Evolutionary conservation across 441 rosid genomes (phyloP), one percentile per base, ranked within the genome.

Genomic region (Corymbia citriodora): DNA sequence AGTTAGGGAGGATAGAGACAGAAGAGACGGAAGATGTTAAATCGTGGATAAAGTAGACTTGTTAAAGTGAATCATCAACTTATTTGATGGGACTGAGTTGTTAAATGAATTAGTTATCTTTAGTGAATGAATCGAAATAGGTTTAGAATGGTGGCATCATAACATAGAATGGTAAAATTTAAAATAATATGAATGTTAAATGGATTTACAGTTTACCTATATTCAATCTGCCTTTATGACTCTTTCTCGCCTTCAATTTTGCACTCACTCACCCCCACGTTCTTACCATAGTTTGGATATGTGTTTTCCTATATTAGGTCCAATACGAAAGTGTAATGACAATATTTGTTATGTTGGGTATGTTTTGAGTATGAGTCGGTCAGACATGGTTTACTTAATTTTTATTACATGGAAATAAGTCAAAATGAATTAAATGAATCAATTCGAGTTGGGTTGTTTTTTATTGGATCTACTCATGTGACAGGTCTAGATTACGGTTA

Each of bases 311-410:
- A 57, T 5, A 23, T 57, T 57, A 57, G 29, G 6, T 23, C 63
- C 23, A 57, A 57, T 57, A 57, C 23, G 13, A 21, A 23, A 57
- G 13, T 0, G 1, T 57, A 21, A 10, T 23, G 23, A 23, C 13
- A 57, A 57, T 9, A 57, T 57, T 11, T 11, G 23, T 57, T 0
- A 0, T 2, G 0, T 23, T 57, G 29, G 29, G 63, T 9, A 57
- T 57, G 13, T 57, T 0, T 23, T 23, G 3, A 1, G 3, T 57
- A 57, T 57, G 29, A 57, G 13, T 57, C 0, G 3, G 13, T 57
- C 0, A 0, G 6, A 12, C 25, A 57, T 57, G 8, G 10, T 11
- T 57, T 57, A 23, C 25, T 23, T 23, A 12, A 57, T 57, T 23
- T 57, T 27, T 23, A 57, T 57, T 23, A 29, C 29, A 57, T 57